These are phyloP conservation scores for Pseudogymnoascus sp. DNA, from an alignment of 2,329 filamentous ascomycete species.

Conservation along the genomic window DNA sequence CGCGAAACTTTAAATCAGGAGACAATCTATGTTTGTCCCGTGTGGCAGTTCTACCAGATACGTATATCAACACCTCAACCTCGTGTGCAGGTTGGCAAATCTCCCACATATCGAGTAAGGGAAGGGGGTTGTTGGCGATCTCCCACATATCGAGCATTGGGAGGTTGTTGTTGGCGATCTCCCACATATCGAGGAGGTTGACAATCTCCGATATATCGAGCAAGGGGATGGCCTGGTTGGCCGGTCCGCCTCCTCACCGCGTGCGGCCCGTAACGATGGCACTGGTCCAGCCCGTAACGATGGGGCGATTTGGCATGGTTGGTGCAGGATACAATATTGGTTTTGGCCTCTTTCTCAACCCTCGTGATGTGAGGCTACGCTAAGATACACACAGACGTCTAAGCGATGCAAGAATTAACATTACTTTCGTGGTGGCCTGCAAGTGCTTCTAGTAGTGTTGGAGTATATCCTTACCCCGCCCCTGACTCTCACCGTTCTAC, in stretches of 20 bases:
- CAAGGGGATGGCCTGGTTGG: not conserved
- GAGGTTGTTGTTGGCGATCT: not conserved
- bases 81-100: not conserved
- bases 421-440: not conserved
- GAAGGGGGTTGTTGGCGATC: not conserved
- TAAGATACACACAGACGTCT: not conserved
- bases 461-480: conserved; percentile 9
- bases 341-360: not conserved
- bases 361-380: not conserved
- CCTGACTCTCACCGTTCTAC: conserved; percentile 8
- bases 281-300: not conserved
- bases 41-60: not conserved
- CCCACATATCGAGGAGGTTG: not conserved
- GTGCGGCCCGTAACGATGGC: too few relatives aligned
- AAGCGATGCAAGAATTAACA: not conserved
- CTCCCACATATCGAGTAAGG: not conserved
- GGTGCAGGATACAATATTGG: not conserved
- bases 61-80: not conserved
- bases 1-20: not conserved
- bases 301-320: not conserved
- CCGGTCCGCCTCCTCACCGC: too few relatives aligned
- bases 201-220: not conserved
- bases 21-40: not conserved
- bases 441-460: not conserved
- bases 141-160: not conserved